Evolutionary conservation across 805 yeast genomes (phyloP).

Genomic region (Starmera quercuum): DNA sequence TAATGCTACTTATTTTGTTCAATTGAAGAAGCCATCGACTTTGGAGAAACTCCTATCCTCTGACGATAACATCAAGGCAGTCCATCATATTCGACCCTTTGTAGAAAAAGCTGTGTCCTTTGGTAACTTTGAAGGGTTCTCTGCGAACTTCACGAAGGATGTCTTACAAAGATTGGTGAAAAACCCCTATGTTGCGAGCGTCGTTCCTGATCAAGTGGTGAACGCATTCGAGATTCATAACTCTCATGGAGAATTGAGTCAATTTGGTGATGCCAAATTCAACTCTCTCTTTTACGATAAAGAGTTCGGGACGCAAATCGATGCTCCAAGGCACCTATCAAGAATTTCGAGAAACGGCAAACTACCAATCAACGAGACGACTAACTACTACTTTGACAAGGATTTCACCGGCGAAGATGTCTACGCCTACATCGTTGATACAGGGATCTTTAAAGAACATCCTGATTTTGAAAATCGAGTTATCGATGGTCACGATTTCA

Average conservation of each 20-base stretch:
- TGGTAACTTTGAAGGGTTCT: conserved; percentile 65
- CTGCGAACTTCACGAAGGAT: conserved; percentile 49
- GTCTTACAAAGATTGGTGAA: conserved; percentile 37
- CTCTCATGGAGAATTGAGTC: conserved; percentile 1
- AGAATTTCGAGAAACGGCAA: conserved; percentile 45
- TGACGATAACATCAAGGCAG: conserved; percentile 26
- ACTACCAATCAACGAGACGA: conserved; percentile 23
- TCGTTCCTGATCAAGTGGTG: conserved; percentile 60
- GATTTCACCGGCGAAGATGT: conserved; percentile 49
- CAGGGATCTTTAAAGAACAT: conserved; percentile 63
- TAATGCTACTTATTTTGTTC: conserved; percentile 35
- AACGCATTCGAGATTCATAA: conserved; percentile 40
- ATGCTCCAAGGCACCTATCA: conserved; percentile 63
- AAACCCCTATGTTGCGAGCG: conserved; percentile 59
- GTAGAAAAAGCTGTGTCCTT: conserved; percentile 50
- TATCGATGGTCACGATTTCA: conserved; percentile 49
- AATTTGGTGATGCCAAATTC: neutral
- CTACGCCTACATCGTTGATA: conserved; percentile 73
- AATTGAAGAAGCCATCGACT: conserved; percentile 42
- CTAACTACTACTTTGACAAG: conserved; percentile 41
- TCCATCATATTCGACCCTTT: conserved; percentile 36
- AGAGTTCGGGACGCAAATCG: conserved; percentile 23
- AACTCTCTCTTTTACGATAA: neutral
- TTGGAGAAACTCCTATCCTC: conserved; percentile 39
- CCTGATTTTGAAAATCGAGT: conserved; percentile 63